Base-by-base conservation (phyloP, 176 grass and related monocot genomes). In the Cocos nucifera region DNA sequence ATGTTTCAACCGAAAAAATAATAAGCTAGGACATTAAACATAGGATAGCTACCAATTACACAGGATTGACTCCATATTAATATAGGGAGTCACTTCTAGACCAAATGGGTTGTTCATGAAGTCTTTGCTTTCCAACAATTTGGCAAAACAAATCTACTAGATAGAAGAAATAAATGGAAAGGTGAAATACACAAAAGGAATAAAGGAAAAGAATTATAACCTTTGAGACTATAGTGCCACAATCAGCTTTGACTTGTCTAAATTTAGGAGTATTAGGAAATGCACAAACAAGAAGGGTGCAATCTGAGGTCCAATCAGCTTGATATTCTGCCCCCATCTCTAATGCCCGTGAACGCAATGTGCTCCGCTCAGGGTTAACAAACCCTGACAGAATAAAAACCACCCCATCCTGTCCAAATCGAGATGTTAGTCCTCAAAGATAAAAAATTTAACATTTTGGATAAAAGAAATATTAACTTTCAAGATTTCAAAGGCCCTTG, bases 211-310 rank as follows among this genome's bases (percentile, higher is more conserved):
- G 8, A 72, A 22, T 22, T 61, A 39, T n/a, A 26, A 93, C 94
- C 88, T 98, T 98, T 3, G 88, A 83, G 58, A 93, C 29, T 25
- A 98, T 79, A 25, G 94, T 98, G 50, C 88, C 88, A 24, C 91
- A 88, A 56, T 89, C 85, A 3, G 74, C 76, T 19, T 79, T 51
- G 19, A 98, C 88, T 27, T 98, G 88, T 73, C 76, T 74, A 19
- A 98, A 98, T 68, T 98, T 98, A 35, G 88, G 88, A 51, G 88
- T 93, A 67, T 69, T 93, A 23, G 77, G 57, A 69, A 92, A 98
- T 28, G 94, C 94, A 71, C 88, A 93, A 30, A 98, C 77, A 79
- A 98, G 94, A 69, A 98, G 82, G 29, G 84, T 93, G 68, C 88
- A 86, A 69, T 92, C 81, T 0, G 79, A 74, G 19, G 73, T 77